These are phyloP conservation scores for Linnemannia exigua DNA, from an alignment of 192 early-diverging fungal genomes.

Conservation along the genomic window DNA sequence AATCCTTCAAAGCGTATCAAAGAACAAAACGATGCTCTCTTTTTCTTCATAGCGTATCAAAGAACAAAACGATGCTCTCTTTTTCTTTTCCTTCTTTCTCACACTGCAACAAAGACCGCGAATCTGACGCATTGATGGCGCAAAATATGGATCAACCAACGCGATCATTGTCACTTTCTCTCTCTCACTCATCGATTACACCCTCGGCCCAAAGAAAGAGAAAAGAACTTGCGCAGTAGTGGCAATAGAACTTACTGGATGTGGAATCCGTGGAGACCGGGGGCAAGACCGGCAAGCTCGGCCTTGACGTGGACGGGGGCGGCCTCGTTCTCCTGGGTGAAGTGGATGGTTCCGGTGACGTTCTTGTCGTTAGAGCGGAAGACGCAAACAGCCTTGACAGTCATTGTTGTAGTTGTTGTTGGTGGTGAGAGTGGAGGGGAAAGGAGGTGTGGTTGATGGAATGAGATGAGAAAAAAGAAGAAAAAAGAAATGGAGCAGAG, in stretches of 20 bases:
- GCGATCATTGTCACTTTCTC: neutral
- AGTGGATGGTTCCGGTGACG: constrained; percentile 79
- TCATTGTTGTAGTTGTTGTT: constrained; percentile 58
- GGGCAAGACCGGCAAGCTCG: constrained; percentile 70
- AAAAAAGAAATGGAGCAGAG: constrained; percentile 21
- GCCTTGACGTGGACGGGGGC: constrained; percentile 70
- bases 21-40: neutral
- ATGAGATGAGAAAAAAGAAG: constrained; percentile 18
- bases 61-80: neutral
- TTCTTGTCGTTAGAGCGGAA: constrained; percentile 74
- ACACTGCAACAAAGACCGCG: neutral
- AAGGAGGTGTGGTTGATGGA: constrained; percentile 11
- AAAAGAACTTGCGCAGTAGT: neutral
- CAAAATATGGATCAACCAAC: neutral
- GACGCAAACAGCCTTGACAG: constrained; percentile 90
- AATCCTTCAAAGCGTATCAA: neutral
- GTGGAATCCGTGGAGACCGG: constrained; percentile 92
- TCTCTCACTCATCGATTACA: neutral
- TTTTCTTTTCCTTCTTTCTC: neutral
- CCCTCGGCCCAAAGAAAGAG: constrained; percentile 5
- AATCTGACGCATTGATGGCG: neutral
- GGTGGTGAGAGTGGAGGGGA: neutral
- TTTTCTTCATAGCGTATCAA: neutral
- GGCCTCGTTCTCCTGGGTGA: constrained; percentile 76
- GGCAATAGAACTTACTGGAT: constrained; percentile 69